Evolutionary conservation across 164 flowering plant genomes (phyloP), one percentile per base, ranked within the genome.

Genomic region (Malania oleifera): DNA sequence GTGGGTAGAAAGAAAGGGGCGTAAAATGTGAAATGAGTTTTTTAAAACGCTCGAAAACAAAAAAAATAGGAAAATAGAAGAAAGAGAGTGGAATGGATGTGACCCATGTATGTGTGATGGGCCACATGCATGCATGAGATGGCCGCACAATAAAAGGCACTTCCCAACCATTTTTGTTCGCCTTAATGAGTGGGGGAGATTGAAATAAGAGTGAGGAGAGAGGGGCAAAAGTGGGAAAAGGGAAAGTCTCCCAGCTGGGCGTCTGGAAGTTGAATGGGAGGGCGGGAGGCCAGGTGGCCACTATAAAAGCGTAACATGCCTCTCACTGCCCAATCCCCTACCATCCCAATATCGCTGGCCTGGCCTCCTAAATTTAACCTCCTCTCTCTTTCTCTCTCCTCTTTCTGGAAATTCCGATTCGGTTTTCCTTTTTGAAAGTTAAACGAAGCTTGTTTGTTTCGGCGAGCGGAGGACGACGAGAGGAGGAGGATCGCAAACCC

Each of bases 281-380:
- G n/a, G 44, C 7, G 23, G 69, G 63, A 19, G 47, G 59, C 41
- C 54, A 61, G 66, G 57, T 56, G 62, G 56, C 34, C 24, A 13
- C 13, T 66, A 66, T 54, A 60, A 38, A 66, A 25, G 2, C 39
- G 2, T 31, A 5, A 9, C 37, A 4, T 31, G 51, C 22, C 26
- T 39, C 45, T 40, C 50, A 41, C 47, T 7, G 48, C 69, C 49
- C 26, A 23, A 60, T 59, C 37, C 59, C 37, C 48, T 25, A 49
- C 70, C 71, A 63, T 59, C 51, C 55, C 40, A 7, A 25, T 24
- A 23, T 59, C 39, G 60, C 71, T 58, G 55, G 63, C 71, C n/a
- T n/a, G n/a, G n/a, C n/a, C n/a, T 8, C 71, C 67, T 52, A 52
- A 57, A 25, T 31, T 31, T 7, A 38, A 38, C 41, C 1, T 29